Base-by-base conservation (phyloP, 371 early-diverging fungal genomes). In the Syncephalastrum sp. region DNA sequence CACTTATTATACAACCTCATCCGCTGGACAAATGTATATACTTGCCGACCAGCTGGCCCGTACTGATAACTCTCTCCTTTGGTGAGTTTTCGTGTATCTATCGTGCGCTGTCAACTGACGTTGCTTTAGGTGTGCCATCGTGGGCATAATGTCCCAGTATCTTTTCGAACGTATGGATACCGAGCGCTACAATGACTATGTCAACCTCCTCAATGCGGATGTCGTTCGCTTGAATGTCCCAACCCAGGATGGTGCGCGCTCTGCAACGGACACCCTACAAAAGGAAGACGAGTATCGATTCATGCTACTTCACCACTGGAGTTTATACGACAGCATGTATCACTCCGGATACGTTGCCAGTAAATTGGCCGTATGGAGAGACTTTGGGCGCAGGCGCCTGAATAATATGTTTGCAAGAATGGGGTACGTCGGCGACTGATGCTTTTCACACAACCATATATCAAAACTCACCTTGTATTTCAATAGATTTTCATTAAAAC, bases 261-360 rank as follows among this genome's bases (percentile, higher is more conserved):
- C 67, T 7, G 51, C 54, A 3, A 57, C 57, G 23, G 54, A 61
- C 25, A 56, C 53, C n/a, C 71, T 76, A 33, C 67, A 65, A 47
- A 59, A 62, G 25, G 80, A 76, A 7, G 85, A 88, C 16, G 95
- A 94, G 68, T 90, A 92, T 53, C 69, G 88, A 44, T 85, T 96
- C 47, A 83, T 90, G 83, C 71, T 96, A 67, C 83, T 91, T 51
- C 79, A 95, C 46, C 97, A 96, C 67, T 96, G 97, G 97, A 90
- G 87, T 24, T 68, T 96, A 17, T 87, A 88, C 60, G 92, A 90
- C 27, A 84, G 89, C 54, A 87, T 96, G 92, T 87, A 83, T 50
- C 90, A 90, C 69, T 91, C 93, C 21, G 79, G 85, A 7, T 95
- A 92, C 60, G 90, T 95, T 8, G 88, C 88, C 5, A 84, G 91